Evolutionary conservation across 2,329 filamentous ascomycete species (phyloP), one percentile per base, ranked within the genome.

Genomic region (Cladosporium velox): DNA sequence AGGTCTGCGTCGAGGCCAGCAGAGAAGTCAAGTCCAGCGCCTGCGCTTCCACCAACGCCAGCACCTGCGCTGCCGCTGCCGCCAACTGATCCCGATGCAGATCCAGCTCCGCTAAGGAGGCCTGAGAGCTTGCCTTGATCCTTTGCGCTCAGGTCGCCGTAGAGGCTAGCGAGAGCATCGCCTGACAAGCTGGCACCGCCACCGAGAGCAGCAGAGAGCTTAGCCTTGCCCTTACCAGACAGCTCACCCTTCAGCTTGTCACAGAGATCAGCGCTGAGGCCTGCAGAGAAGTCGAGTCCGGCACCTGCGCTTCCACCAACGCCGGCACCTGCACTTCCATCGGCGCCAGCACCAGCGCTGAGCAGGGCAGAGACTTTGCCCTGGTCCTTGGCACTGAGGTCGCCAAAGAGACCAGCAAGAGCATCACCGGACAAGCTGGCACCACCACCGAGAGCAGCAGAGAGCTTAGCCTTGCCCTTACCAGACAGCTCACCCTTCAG

Each of bases 161-260:
- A 32, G n/a, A 64, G 61, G 18, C n/a, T 34, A 57, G 49, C 61
- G 18, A 47, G 34, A n/a, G 51, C 35, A 21, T 44, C 51, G 12
- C 21, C 61, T 7, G 34, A 54, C 6, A 63, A 34, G 26, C 44
- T 24, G 18, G 59, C 59, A 21, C 18, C 30, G 30, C 44, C 47
- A 24, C n/a, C 21, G 21, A 52, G 59, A 24, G 59, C 59, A 52
- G 59, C 59, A 11, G 32, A 38, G 24, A 64, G 51, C 24, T 28
- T 32, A 24, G 61, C 61, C 61, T 64, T 26, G 15, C 61, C 61
- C 51, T 57, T 47, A 26, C 24, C 61, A 24, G 61, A 64, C 6
- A 64, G 35, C 34, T 64, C 38, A 4, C 61, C 49, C 30, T 38
- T 21, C 14, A 60, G 28, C 26, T 49, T 49, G 8, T 10, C 21